Evolutionary conservation across 345 rosid species (phyloP).

Genomic region (Acer campestre): DNA sequence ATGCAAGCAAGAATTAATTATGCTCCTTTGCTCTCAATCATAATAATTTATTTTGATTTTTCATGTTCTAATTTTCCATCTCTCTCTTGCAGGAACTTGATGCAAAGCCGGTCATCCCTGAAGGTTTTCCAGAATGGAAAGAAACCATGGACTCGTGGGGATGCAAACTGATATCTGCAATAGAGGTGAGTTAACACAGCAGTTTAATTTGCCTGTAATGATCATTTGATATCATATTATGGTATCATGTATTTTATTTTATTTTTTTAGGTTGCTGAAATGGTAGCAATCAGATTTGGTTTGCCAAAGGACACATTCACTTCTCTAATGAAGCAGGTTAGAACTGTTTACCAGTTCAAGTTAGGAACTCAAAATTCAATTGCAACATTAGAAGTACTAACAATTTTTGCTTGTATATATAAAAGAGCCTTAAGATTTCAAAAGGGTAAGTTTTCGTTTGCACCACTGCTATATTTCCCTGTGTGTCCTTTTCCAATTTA

Average conservation of each 20-base stretch:
- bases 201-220: slow-evolving; percentile 5
- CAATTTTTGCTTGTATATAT: no score
- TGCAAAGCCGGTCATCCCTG: slow-evolving; percentile 89
- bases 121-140: slow-evolving; percentile 87
- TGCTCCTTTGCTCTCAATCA: not conserved
- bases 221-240: not conserved
- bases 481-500: no score
- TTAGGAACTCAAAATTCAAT: no score
- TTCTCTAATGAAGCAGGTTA: slow-evolving; percentile 88
- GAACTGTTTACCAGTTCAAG: slow-evolving; percentile 16
- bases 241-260: not conserved
- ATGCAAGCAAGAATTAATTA: slow-evolving; percentile 60
- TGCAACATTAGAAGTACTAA: no score
- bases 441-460: no score
- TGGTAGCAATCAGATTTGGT: slow-evolving; percentile 96
- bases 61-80: slow-evolving; percentile 12
- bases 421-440: no score
- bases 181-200: slow-evolving; percentile 49
- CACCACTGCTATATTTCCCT: no score
- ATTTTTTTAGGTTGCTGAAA: slow-evolving; percentile 75
- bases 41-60: not conserved
- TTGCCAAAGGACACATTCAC: slow-evolving; percentile 89
- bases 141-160: slow-evolving; percentile 93
- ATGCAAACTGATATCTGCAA: slow-evolving; percentile 81
- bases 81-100: slow-evolving; percentile 67